Percentiles rank a stretch among this genome's conserved stretches.
Conservation (phyloP, 2,329 filamentous ascomycete genomes). For the Penicillium sp. region DNA sequence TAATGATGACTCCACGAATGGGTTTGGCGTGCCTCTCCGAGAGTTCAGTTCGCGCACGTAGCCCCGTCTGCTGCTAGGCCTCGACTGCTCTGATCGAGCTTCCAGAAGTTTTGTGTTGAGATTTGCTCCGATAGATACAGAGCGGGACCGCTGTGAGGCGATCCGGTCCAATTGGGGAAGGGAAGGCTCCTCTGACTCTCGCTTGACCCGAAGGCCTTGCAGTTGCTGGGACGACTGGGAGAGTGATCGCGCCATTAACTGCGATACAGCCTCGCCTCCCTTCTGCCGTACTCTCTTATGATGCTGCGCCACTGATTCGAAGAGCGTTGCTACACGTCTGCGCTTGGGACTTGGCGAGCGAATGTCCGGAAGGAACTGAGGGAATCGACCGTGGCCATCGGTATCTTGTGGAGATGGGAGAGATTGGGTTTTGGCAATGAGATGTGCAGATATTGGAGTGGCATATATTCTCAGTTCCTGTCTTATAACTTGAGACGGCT, state of each 20-base stretch:
- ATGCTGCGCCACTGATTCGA: slow-evolving; percentile 36
- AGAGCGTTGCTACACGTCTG: slow-evolving; percentile 37
- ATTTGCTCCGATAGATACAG: slow-evolving; percentile 26
- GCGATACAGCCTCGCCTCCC: slow-evolving; percentile 34
- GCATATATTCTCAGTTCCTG: slow-evolving; percentile 32
- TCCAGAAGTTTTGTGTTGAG: slow-evolving; percentile 22
- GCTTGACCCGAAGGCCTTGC: slow-evolving; percentile 29
- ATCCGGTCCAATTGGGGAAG: slow-evolving; percentile 26
- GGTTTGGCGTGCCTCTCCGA: slow-evolving; percentile 21
- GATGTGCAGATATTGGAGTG: slow-evolving; percentile 28
- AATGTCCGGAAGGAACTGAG: slow-evolving; percentile 32
- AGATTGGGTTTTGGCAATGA: slow-evolving; percentile 27
- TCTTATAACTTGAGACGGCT: no score
- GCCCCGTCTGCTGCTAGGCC: no score
- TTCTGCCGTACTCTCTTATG: slow-evolving; percentile 34
- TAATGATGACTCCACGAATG: slow-evolving; percentile 19
- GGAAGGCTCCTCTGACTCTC: slow-evolving; percentile 29
- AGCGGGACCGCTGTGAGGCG: slow-evolving; percentile 25
- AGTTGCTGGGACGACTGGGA: slow-evolving; percentile 26
- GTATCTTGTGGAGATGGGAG: slow-evolving; percentile 30
- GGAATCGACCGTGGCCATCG: no score
- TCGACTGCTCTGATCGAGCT: no score
- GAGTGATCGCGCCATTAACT: slow-evolving; percentile 32
- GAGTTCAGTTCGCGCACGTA: no score
- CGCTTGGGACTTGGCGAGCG: slow-evolving; percentile 36